A percentile compares a stretch with the other conserved stretches of the same genome.
These are phyloP conservation scores for Suhomyces guaymorum DNA, from an alignment of 1,139 yeast species.

Conservation along the genomic window DNA sequence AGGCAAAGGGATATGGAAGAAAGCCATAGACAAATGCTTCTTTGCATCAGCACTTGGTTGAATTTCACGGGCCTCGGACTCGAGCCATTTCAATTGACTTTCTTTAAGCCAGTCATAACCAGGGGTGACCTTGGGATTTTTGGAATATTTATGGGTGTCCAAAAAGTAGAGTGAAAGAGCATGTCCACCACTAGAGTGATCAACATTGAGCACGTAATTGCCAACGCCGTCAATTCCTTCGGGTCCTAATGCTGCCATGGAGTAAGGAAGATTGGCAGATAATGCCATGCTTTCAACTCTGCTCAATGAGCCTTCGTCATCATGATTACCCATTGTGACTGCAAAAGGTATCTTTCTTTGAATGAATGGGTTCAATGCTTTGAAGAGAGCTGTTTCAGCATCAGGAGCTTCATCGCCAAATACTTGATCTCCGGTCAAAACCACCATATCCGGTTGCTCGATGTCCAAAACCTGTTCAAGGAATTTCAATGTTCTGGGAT, in stretches of 20 bases:
- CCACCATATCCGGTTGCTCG: constrained; percentile 80
- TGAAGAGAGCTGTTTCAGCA: constrained; percentile 72
- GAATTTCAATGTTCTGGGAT: constrained; percentile 63
- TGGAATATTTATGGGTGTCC: constrained; percentile 78
- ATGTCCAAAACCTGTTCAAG: constrained; percentile 62
- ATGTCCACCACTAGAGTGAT: constrained; percentile 40
- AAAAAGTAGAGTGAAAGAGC: constrained; percentile 69
- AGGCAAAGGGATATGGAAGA: constrained; percentile 90
- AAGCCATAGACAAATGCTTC: constrained; percentile 73
- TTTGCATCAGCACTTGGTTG: constrained; percentile 22
- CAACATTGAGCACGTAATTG: constrained; percentile 62
- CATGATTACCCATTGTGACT: constrained; percentile 78
- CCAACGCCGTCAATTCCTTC: constrained; percentile 73
- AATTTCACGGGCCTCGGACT: constrained; percentile 37
- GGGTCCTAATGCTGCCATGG: constrained; percentile 64
- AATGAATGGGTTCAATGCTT: constrained; percentile 74
- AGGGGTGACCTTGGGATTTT: constrained; percentile 60
- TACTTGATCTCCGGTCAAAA: constrained; percentile 84
- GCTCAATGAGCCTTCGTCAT: constrained; percentile 73
- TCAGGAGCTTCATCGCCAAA: constrained; percentile 73
- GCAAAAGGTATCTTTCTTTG: constrained; percentile 74
- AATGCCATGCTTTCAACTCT: constrained; percentile 62
- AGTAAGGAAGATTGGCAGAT: constrained; percentile 62
- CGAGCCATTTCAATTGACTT: constrained; percentile 64
- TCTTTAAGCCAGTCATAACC: constrained; percentile 89